Evolutionary conservation across 164 flowering plant species (phyloP), one percentile per base, ranked within the genome.

Genomic region (Chimonanthus salicifolius): DNA sequence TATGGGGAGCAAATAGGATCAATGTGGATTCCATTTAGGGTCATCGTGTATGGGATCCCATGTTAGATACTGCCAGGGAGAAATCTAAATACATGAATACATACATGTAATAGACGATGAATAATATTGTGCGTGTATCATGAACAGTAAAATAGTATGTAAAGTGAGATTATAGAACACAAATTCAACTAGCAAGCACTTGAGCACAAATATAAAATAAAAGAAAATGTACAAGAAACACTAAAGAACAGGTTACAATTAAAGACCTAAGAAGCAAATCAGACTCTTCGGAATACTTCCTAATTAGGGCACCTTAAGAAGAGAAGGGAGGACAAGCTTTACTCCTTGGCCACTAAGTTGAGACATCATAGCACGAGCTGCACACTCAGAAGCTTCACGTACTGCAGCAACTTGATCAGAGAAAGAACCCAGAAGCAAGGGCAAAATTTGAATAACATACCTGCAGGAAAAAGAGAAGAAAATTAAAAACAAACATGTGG

Each of bases 311-410:
- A 96, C 99, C 99, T 90, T 96, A n/a, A 96, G 83, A 70, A 96
- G 93, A 4, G 99, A 94, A 49, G 99, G 99, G 65, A 96, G 94
- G 51, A 96, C 89, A 78, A 96, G 97, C 84, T 96, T 96, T 76
- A 96, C 99, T n/a, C 99, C 99, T 33, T 91, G 88, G 72, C 89
- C 98, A 84, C 81, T 90, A 62, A 96, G 97, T 72, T 94, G 94
- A 70, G 99, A 90, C 99, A 96, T 96, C 99, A 96, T 94, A 74
- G 99, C 94, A 75, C 99, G 97, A 72, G 99, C 98, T 76, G 99
- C 99, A 84, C 97, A 85, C 81, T 96, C 99, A 60, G 99, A 97
- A 74, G 97, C 97, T 74, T 96, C 99, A 74, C 99, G 95, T 67
- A 96, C 98, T 62, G 99, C 99, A 76, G 86, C 77, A 71, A 96